Percentiles rank a stretch among this genome's conserved stretches.
phyloP scores from a whole-genome alignment of 2,329 filamentous ascomycete species.

The Apiospora phragmitis region DNA sequence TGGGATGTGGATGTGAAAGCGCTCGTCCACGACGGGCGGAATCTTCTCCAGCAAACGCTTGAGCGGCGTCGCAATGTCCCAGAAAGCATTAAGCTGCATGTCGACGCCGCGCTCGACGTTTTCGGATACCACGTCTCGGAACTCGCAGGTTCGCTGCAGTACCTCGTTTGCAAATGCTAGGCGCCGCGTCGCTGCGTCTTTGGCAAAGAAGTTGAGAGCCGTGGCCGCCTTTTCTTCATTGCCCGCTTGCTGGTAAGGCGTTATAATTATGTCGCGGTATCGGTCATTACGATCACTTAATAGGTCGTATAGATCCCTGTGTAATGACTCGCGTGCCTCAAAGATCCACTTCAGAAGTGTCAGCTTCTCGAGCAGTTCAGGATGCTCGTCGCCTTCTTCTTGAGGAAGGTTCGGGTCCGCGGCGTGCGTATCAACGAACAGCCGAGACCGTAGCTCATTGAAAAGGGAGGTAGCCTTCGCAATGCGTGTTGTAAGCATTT shows the following conservation, averaged over 20 bases:
- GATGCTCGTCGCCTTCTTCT: constrained; percentile 92
- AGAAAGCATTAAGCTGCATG: constrained; percentile 89
- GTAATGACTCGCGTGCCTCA: constrained; percentile 84
- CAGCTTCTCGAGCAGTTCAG: constrained; percentile 90
- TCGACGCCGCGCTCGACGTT: constrained; percentile 89
- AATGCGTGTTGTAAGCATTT: constrained; percentile 75
- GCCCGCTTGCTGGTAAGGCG: constrained; percentile 73
- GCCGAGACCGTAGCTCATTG: constrained; percentile 67
- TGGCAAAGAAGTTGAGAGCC: constrained; percentile 78
- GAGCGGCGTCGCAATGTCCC: constrained; percentile 92
- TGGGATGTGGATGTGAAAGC: constrained; percentile 77
- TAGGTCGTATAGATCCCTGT: constrained; percentile 83
- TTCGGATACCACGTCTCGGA: constrained; percentile 76
- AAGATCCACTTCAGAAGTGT: constrained; percentile 97
- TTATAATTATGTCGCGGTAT: constrained; percentile 80
- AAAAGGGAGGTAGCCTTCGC: constrained; percentile 75
- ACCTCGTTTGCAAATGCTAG: constrained; percentile 71
- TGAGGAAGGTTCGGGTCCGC: constrained; percentile 80
- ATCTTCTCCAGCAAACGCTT: constrained; percentile 78
- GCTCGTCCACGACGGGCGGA: constrained; percentile 52
- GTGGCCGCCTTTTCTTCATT: constrained; percentile 79
- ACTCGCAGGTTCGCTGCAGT: constrained; percentile 71
- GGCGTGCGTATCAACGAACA: constrained; percentile 71
- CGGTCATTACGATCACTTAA: constrained; percentile 82
- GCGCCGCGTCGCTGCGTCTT: constrained; percentile 73